Percentiles rank a stretch among this genome's conserved stretches.
Evolutionary conservation across 202 grass and related monocot species (phyloP).

Genomic region (Cymbopogon flexuosus): DNA sequence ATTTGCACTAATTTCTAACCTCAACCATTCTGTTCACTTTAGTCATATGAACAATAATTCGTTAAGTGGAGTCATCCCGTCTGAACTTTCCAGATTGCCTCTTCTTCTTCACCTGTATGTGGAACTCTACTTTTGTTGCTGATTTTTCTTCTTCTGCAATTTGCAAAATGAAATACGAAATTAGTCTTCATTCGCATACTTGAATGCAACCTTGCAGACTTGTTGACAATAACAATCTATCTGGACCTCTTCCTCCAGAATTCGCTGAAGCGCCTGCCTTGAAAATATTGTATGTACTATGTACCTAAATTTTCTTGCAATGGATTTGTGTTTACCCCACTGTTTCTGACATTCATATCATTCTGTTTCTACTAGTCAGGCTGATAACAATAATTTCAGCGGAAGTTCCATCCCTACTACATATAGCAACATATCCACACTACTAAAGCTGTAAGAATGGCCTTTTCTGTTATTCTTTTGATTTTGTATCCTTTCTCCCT

Average conservation of each 20-base stretch:
- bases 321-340: conserved; percentile 34
- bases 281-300: conserved; percentile 76
- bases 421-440: conserved; percentile 66
- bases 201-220: conserved; percentile 51
- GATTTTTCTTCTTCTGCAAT: conserved; percentile 15
- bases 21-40: conserved; percentile 32
- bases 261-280: conserved; percentile 45
- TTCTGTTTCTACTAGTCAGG: conserved; percentile 72
- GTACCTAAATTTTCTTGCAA: not conserved
- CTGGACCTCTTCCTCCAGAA: conserved; percentile 85
- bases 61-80: conserved; percentile 76
- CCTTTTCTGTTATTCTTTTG: conserved; percentile 21
- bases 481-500: not conserved
- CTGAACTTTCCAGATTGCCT: conserved; percentile 58
- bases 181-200: conserved; percentile 10
- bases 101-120: conserved; percentile 86
- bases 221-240: conserved; percentile 90
- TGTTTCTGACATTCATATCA: conserved; percentile 36
- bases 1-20: conserved; percentile 22
- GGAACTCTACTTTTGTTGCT: conserved; percentile 25
- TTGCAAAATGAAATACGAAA: not conserved
- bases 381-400: conserved; percentile 89
- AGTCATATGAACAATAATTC: conserved; percentile 99
- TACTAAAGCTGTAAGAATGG: conserved; percentile 75
- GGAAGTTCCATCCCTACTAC: conserved; percentile 76